Evolutionary conservation across 768 basidiomycete genomes (phyloP), one percentile per base, ranked within the genome.

Genomic region (Rhizopogon vesiculosus): DNA sequence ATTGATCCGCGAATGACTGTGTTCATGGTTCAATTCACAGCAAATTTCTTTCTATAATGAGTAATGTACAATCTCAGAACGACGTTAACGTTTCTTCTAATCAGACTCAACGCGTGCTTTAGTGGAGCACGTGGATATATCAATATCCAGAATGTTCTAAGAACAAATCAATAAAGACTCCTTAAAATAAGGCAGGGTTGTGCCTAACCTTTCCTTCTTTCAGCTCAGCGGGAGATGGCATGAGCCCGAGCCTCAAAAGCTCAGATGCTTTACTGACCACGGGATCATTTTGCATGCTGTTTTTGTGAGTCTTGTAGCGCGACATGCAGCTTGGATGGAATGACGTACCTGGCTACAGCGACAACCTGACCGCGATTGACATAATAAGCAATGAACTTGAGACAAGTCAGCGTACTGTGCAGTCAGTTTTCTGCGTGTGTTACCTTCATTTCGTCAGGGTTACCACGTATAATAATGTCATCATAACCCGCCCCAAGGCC

Each of bases 321-420:
- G 8, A n/a, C 42, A 43, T 41, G 33, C 13, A 40, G 31, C 13
- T 15, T 6, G 5, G 1, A 38, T n/a, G 15, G 35, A 22, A 22
- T 25, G 19, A 56, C 74, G 57, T 61, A 85, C 83, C 79, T 82
- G 1, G 86, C 80, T 29, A 89, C 84, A 18, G 87, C 89, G 42
- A 86, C 74, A 40, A 91, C 76, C 57, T 79, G 82, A 56, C 79
- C 81, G 31, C 69, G 70, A 68, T 86, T 84, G 44, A 81, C 77
- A 67, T 92, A 92, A 70, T 89, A 93, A 2, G 89, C 89, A 43
- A 90, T 78, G 63, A 93, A 93, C 87, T 89, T 54, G 3, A 56
- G 15, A 48, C 10, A 45, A 2, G 13, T 42, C 16, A 29, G 53
- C 18, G 28, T 15, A 46, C 22, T 18, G 31, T 5, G 13, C 39